phyloP scores from a whole-genome alignment of 148 eudicot species.

The Dysphania ambrosioides region DNA sequence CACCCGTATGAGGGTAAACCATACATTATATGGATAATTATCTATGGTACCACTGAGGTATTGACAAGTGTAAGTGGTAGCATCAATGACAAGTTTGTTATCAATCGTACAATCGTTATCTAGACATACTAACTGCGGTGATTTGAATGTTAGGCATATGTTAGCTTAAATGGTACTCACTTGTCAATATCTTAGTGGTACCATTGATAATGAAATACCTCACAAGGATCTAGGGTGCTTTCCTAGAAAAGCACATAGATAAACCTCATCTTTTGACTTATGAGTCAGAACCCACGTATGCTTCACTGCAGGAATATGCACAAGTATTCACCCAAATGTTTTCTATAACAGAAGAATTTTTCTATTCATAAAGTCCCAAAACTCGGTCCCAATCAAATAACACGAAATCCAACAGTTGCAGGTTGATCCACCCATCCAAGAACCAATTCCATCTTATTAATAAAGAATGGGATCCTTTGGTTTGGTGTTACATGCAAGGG shows the following conservation, averaged over 20 bases:
- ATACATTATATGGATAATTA: too few species aligned
- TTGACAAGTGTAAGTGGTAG: too few species aligned
- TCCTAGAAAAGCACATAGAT: conserved; percentile 76
- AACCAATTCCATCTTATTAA: conserved; percentile 82
- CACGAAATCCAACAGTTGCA: conserved; percentile 72
- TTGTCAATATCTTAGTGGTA: too few species aligned
- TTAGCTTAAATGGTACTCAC: too few species aligned
- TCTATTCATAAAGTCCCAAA: conserved; percentile 93
- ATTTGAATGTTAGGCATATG: too few species aligned
- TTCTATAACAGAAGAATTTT: conserved; percentile 72
- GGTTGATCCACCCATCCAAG: conserved; percentile 91
- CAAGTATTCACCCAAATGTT: conserved; percentile 85
- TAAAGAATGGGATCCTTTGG: conserved; percentile 88
- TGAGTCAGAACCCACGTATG: conserved; percentile 78
- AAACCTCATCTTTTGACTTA: conserved; percentile 83
- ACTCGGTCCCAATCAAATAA: conserved; percentile 91
- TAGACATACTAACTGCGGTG: too few species aligned
- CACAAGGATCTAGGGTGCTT: conserved; percentile 74
- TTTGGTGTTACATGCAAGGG: conserved; percentile 71
- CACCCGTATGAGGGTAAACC: too few species aligned
- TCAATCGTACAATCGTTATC: too few species aligned
- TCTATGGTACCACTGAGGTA: too few species aligned
- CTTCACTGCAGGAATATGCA: conserved; percentile 96
- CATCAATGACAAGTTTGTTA: too few species aligned
- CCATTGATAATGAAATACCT: too few species aligned